These are phyloP conservation scores for Russula dissimulans DNA, from an alignment of 768 basidiomycete genomes.

Conservation along the genomic window DNA sequence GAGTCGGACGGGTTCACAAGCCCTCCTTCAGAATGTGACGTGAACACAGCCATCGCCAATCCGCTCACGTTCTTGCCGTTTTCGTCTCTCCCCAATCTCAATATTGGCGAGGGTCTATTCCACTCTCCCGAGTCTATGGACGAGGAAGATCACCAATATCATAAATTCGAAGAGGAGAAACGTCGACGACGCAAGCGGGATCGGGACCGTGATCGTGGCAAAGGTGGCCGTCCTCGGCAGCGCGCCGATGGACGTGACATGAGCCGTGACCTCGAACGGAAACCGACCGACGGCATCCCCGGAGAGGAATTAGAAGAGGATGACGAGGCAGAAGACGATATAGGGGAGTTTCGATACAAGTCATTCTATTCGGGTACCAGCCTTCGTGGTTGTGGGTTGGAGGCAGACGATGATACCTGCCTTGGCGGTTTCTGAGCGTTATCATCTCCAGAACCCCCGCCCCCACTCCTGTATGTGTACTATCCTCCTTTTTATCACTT, in stretches of 20 bases:
- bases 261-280: slow-evolving; percentile 9
- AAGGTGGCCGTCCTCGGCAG: slow-evolving; percentile 11
- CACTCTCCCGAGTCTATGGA: slow-evolving; percentile 8
- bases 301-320: slow-evolving; percentile 18
- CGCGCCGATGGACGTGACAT: background rate
- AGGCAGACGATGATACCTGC: slow-evolving; percentile 17
- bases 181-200: slow-evolving; percentile 18
- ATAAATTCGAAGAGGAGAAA: slow-evolving; percentile 19
- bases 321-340: slow-evolving; percentile 15
- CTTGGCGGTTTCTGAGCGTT: slow-evolving; percentile 18
- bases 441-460: background rate
- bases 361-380: slow-evolving; percentile 7
- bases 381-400: slow-evolving; percentile 15
- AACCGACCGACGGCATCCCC: background rate
- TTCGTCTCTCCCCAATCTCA: slow-evolving; percentile 11
- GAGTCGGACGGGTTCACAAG: slow-evolving; percentile 48
- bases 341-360: slow-evolving; percentile 14
- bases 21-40: slow-evolving; percentile 22
- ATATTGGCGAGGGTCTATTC: background rate
- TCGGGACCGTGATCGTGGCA: slow-evolving; percentile 13
- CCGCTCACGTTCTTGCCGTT: slow-evolving; percentile 17
- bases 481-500: slow-evolving; percentile 3
- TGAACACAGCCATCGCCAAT: slow-evolving; percentile 18
- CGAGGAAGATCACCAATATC: slow-evolving; percentile 9
- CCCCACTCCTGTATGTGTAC: background rate